Conservation (phyloP, 2,329 filamentous ascomycete genomes). For the Pseudogymnoascus sp. region DNA sequence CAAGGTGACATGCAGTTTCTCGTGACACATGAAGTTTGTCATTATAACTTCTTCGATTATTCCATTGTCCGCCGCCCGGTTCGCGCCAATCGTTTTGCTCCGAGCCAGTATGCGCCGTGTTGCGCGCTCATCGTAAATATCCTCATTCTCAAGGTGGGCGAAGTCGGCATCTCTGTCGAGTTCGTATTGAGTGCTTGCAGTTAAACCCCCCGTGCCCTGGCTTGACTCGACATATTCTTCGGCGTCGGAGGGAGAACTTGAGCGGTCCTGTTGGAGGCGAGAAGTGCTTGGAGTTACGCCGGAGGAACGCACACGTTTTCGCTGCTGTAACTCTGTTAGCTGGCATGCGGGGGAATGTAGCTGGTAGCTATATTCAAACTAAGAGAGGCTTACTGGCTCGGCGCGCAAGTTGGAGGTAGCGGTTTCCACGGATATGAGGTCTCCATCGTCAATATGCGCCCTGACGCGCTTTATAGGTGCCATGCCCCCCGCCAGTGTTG, state of each 20-base stretch:
- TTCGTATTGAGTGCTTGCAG: slow-evolving; percentile 54
- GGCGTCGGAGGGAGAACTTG: slow-evolving; percentile 19
- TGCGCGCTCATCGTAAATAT: slow-evolving; percentile 55
- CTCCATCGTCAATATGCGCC: not conserved
- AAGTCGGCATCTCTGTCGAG: slow-evolving; percentile 53
- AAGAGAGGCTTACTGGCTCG: not conserved
- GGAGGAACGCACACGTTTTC: slow-evolving; percentile 1
- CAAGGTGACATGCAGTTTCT: slow-evolving; percentile 71
- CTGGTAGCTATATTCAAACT: not conserved
- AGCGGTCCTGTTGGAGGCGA: slow-evolving; percentile 6
- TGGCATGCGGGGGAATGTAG: not conserved
- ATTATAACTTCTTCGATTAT: slow-evolving; percentile 85
- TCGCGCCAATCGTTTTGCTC: slow-evolving; percentile 51
- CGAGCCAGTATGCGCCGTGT: slow-evolving; percentile 53
- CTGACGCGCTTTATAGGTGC: slow-evolving; percentile 4
- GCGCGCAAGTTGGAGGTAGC: not conserved
- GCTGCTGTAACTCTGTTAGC: not conserved
- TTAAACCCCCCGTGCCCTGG: not conserved
- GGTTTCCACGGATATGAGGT: not conserved
- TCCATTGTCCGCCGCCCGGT: slow-evolving; percentile 71
- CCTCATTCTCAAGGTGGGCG: slow-evolving; percentile 48
- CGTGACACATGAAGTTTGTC: slow-evolving; percentile 95
- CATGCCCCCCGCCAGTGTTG: not conserved
- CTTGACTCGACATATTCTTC: slow-evolving; percentile 22
- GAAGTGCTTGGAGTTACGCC: not conserved